phyloP scores from a whole-genome alignment of 2,329 filamentous ascomycete genomes.

The Colletotrichum falcatum region DNA sequence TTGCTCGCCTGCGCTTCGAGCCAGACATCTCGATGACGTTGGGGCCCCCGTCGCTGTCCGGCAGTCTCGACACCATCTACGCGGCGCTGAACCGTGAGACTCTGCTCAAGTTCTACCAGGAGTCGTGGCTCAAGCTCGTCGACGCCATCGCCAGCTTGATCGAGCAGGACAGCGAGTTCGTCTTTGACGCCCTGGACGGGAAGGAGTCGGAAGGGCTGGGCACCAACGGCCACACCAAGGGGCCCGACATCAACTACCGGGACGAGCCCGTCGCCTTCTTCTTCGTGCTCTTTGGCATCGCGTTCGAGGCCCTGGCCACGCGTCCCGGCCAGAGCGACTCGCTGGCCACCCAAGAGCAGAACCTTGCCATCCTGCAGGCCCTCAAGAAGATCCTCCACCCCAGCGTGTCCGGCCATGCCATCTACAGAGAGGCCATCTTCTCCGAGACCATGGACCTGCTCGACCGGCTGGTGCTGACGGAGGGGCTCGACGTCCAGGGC shows the following conservation, averaged over 20 bases:
- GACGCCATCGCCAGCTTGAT: constrained; percentile 98
- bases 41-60: constrained; percentile 82
- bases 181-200: constrained; percentile 95
- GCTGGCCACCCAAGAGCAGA: constrained; percentile 80
- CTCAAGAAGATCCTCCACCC: constrained; percentile 96
- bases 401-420: constrained; percentile 93
- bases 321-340: constrained; percentile 75
- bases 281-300: constrained; percentile 96
- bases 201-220: constrained; percentile 70
- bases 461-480: constrained; percentile 91
- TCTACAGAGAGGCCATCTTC: constrained; percentile 96
- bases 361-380: constrained; percentile 87
- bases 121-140: constrained; percentile 95
- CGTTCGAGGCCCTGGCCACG: constrained; percentile 93
- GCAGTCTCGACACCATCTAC: constrained; percentile 93
- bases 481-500: constrained; percentile 87
- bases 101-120: constrained; percentile 93
- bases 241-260: constrained; percentile 92
- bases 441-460: constrained; percentile 97
- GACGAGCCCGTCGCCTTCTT: constrained; percentile 99
- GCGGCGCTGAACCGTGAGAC: constrained; percentile 95
- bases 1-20: constrained; percentile 92
- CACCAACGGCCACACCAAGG: constrained; percentile 67
- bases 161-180: constrained; percentile 96
- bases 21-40: constrained; percentile 95